Base-by-base conservation (phyloP, 768 basidiomycete species). In the Amanita fuliginea region DNA sequence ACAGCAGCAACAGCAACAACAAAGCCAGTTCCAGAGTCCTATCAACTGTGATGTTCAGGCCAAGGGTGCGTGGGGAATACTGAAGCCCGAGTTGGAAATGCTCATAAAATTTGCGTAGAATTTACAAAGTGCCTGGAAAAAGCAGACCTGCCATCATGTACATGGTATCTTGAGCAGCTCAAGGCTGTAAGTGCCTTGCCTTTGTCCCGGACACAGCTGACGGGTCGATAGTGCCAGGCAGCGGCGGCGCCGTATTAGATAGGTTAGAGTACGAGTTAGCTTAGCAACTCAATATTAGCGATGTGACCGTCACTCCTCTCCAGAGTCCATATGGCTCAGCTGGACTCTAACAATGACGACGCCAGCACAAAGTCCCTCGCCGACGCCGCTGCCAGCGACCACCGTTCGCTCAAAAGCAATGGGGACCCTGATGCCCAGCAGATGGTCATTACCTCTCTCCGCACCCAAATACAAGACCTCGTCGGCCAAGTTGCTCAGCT, bases 401-500 rank as follows among this genome's bases (percentile, higher is more conserved):
- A 50, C 42, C 49, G 21, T 18, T 42, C 30, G 33, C 47, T 16
- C 28, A 50, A 24, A 13, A 43, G 33, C 9, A 43, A 50, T n/a
- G 49, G 41, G 7, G 74, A 77, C 49, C 59, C 72, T 52, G 74
- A 90, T 57, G 90, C 92, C 2, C 87, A 94, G 59, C 81, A 80
- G 6, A 80, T 84, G 67, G 78, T 97, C 56, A 91, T 95, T 57
- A 68, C 73, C 11, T 83, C 89, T 0, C 71, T 97, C 24, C 83
- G 90, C 18, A 60, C 71, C 1, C 92, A 96, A 63, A 77, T 95
- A 8, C 78, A 85, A 43, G 88, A 96, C 61, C 74, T 97, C 39
- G 82, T 90, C 60, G 80, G 86, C 13, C 95, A 98, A 64, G 89
- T 96, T 41, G 81, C 82, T 22, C 79, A 87, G 60, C 83, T 98